Evolutionary conservation across 164 flowering plant genomes (phyloP), one percentile per base, ranked within the genome.

Genomic region (Saururus chinensis): DNA sequence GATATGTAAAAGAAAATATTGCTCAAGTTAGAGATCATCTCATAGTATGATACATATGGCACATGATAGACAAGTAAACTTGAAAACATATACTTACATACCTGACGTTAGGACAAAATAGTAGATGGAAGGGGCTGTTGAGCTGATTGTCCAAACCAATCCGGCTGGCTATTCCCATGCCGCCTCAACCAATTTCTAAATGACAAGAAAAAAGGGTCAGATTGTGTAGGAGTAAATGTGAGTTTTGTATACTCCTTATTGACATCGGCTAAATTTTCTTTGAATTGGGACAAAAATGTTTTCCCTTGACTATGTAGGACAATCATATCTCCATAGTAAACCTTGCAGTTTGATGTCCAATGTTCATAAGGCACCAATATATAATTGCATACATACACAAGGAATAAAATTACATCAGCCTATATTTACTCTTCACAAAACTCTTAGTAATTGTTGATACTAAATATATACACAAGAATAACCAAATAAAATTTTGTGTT

Each of bases 251-350:
- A 93, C 67, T 85, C 64, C 57, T 83, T 70, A 60, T 93, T 93
- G 53, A 88, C 73, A 77, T 93, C 93, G 21, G 72, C 70, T 17
- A 77, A 70, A 66, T 74, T 71, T 51, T 81, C 91, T 72, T 61
- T 74, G 24, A 85, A 78, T 66, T 82, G 73, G 12, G 95, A 78
- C 8, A 79, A 89, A 64, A 93, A 93, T 41, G 73, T 59, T 76
- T 93, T 92, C 73, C 89, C 98, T 73, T 89, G 98, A 37, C 98
- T 97, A 63, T 89, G 96, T 64, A 93, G 97, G 40, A 93, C 98
- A 56, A 93, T 89, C 98, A 93, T 93, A 72, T 93, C 97, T 21
- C 98, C 97, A 71, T 92, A 96, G 55, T 93, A 93, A 25, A 93
- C 97, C 71, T 83, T 84, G 52, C n/a, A n/a, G n/a, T 93, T 93